phyloP scores from a whole-genome alignment of 2,329 filamentous ascomycete species.

The Cytospora schulzeri region DNA sequence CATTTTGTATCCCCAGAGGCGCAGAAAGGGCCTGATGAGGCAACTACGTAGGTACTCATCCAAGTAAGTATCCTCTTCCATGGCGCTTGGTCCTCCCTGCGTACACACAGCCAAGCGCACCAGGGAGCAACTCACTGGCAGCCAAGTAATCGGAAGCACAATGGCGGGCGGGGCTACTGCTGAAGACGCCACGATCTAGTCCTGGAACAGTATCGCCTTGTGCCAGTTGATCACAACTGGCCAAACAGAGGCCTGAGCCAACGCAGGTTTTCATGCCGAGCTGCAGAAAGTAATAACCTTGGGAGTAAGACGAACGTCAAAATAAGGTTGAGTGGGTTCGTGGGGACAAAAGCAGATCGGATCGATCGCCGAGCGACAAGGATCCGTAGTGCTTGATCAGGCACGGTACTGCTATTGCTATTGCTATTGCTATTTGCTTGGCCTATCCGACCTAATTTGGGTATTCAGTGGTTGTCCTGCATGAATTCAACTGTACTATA shows the following conservation, averaged over 20 bases:
- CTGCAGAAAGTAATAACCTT: background rate
- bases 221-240: background rate
- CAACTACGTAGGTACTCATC: too few relatives aligned
- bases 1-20: too few relatives aligned
- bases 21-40: too few relatives aligned
- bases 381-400: background rate
- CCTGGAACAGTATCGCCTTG: background rate
- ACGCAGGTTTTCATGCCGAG: background rate
- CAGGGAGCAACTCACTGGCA: too few relatives aligned
- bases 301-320: background rate
- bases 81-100: too few relatives aligned
- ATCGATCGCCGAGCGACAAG: background rate
- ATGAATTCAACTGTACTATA: background rate
- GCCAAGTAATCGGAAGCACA: background rate
- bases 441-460: background rate
- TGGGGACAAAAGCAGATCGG: constrained; percentile 1
- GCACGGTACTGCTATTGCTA: background rate
- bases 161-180: background rate
- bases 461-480: background rate
- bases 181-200: background rate
- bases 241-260: background rate
- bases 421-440: too few relatives aligned
- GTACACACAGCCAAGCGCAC: too few relatives aligned
- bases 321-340: constrained; percentile 9
- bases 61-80: too few relatives aligned